Base-by-base conservation (phyloP, 331 rosid species). In the Acacia concinna region DNA sequence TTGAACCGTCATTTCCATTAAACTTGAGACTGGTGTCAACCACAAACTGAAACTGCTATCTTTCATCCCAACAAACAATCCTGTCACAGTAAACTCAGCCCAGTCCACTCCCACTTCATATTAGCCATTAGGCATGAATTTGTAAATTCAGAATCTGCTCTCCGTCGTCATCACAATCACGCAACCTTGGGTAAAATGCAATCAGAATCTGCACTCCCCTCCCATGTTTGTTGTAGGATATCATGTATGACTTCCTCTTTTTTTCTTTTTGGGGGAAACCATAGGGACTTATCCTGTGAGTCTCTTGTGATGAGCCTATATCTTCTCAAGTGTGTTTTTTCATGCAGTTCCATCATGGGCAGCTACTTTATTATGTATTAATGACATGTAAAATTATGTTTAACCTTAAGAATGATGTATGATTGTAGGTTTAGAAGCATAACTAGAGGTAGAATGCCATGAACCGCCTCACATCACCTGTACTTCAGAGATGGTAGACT, bases 391-490 rank as follows among this genome's bases (percentile, higher is more conserved):
- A 60, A 38, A 54, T 28, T 64, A n/a, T 64, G 44, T 73, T 80
- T 69, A 77, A 69, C 60, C 83, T 74, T 84, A 64, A 77, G 15
- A 72, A 63, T 77, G 41, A 79, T 76, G 28, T 34, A 56, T 70
- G 68, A 56, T 83, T 86, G 81, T 86, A 83, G 87, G 87, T 56
- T 69, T 81, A 69, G 76, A 81, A 62, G 63, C 57, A 74, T 64
- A 73, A 56, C 75, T 74, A 80, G 83, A 81, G 79, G 74, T 70
- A 74, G 77, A 77, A 78, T 74, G 72, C 67, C 47, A n/a, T 44
- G 52, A 64, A 70, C 66, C 46, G 74, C 87, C 74, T 80, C 79
- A 17, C 77, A 69, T 49, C 71, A 37, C 72, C 83, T 74, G 76
- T 51, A 27, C 70, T 6, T 41, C 66, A 63, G 54, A 68, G 70